phyloP scores from a whole-genome alignment of 306 rosid genomes.

The Cicer chorassanicum region DNA sequence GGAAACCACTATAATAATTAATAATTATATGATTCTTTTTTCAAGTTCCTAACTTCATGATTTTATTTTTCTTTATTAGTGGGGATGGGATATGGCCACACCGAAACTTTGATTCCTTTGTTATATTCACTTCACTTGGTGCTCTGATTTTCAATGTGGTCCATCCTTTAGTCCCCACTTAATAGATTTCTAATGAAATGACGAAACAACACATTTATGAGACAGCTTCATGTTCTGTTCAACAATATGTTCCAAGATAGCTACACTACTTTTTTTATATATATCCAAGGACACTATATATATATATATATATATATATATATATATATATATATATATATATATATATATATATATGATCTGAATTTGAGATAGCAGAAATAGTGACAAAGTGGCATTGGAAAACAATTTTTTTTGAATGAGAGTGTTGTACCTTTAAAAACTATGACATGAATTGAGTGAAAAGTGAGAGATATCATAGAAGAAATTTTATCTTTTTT shows the following conservation, averaged over 20 bases:
- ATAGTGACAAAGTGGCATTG: too few species aligned
- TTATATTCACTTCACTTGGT: conserved; percentile 15
- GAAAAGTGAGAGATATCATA: too few species aligned
- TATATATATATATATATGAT: too few species aligned
- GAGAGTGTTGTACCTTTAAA: too few species aligned
- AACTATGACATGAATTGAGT: too few species aligned
- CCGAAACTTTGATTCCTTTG: conserved; percentile 6
- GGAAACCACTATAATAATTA: conserved; percentile 40
- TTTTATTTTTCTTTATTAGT: conserved; percentile 31
- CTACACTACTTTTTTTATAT: neutral
- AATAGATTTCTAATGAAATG: conserved; percentile 9
- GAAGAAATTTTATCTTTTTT: too few species aligned
- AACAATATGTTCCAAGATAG: conserved; percentile 8
- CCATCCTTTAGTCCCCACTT: conserved; percentile 39
- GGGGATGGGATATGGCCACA: conserved; percentile 39
- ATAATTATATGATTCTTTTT: conserved; percentile 42
- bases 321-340: too few species aligned
- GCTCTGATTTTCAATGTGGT: conserved; percentile 35
- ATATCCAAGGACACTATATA: too few species aligned
- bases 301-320: too few species aligned
- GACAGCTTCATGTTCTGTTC: conserved; percentile 31
- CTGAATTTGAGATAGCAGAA: too few species aligned
- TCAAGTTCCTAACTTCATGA: conserved; percentile 1
- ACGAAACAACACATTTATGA: conserved; percentile 42
- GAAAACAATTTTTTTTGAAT: too few species aligned